Conservation (phyloP, 2,329 filamentous ascomycete species). For the Pestalotiopsis sp. region DNA sequence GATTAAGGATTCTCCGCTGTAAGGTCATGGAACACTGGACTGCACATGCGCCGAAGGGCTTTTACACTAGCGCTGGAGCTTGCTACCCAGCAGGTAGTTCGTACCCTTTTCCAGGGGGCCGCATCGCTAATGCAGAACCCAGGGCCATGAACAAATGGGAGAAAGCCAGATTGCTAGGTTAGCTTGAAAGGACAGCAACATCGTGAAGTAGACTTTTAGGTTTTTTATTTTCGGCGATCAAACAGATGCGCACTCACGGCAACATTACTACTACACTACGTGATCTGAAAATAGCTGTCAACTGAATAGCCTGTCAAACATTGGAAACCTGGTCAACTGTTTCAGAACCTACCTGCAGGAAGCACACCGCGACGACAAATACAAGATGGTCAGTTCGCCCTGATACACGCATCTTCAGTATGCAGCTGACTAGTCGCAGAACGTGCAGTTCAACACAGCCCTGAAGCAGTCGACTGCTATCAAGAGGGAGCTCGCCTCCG, state of each 20-base stretch:
- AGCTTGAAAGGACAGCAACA: background rate
- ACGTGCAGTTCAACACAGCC: slow-evolving; percentile 83
- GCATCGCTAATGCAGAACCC: background rate
- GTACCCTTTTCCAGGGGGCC: background rate
- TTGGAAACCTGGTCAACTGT: too few species aligned
- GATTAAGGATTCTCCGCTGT: slow-evolving; percentile 4
- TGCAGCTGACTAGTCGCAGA: slow-evolving; percentile 42
- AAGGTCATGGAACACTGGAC: background rate
- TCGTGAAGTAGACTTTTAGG: background rate
- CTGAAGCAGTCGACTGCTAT: slow-evolving; percentile 83
- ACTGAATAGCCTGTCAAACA: too few species aligned
- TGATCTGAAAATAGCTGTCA: background rate
- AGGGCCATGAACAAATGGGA: background rate
- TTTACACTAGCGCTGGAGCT: background rate
- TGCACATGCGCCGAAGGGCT: background rate
- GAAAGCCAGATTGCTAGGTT: slow-evolving; percentile 7
- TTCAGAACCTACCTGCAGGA: too few species aligned
- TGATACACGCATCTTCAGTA: background rate
- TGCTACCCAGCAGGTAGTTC: background rate
- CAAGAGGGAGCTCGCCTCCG: slow-evolving; percentile 73
- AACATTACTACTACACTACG: background rate
- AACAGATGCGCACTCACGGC: background rate
- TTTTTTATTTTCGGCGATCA: background rate
- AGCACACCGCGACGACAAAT: background rate
- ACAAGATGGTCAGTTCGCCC: slow-evolving; percentile 1